Evolutionary conservation across 2,329 filamentous ascomycete species (phyloP), one percentile per base, ranked within the genome.

Genomic region (Cladosporium halotolerans): DNA sequence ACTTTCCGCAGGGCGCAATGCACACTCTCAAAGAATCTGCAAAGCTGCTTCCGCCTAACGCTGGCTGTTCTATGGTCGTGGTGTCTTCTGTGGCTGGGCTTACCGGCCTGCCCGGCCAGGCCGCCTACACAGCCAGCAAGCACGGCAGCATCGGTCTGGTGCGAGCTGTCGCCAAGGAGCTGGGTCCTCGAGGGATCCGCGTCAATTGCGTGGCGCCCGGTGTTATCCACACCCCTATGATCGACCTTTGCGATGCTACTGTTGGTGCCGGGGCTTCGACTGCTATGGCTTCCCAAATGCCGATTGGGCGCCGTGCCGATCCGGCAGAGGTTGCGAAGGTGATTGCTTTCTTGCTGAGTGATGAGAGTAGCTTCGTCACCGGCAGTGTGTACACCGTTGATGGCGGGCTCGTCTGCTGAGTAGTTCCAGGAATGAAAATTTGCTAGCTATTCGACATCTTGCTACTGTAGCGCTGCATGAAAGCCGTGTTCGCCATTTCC

Each of bases 181-280:
- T 82, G 23, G 54, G 66, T 1, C 60, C 60, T 2, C 60, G 75
- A 28, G 76, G 76, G 0, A 78, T 83, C 48, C 68, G 79, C 1
- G 77, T 82, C 9, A 80, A 78, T 13, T 78, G 73, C 5, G 79
- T 83, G 2, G 78, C 79, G 14, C 80, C 80, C 0, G 80, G 79
- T 0, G 65, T 81, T 1, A 78, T 82, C 58, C 78, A 76, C 57
- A 82, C 79, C 32, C 46, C 46, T 2, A 42, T 42, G 40, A 42
- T 42, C 16, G 19, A 39, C n/a, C 16, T n/a, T 9, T 39, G 36
- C 36, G 36, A 39, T 14, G 36, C n/a, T 2, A 39, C 36, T n/a
- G 4, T 39, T n/a, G 36, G 36, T 9, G 36, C 8, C 4, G 36
- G 36, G 36, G n/a, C 8, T 3, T 39, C 36, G 11, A 14, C 10